phyloP scores from a whole-genome alignment of 371 early-diverging fungal species.

The Haplosporangium sp. region DNA sequence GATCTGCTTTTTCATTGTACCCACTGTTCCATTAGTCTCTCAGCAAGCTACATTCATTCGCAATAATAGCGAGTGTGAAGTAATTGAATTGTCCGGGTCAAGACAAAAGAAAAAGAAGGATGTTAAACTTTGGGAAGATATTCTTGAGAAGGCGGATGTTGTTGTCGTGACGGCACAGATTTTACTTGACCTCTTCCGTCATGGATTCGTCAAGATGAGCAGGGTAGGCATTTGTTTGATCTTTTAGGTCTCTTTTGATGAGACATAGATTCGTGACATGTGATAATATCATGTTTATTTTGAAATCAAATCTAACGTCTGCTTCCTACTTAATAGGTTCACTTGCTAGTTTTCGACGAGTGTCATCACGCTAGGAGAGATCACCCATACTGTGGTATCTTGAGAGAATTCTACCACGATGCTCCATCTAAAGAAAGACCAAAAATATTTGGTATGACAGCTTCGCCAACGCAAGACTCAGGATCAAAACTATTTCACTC shows the following conservation, averaged over 20 bases:
- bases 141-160: conserved; percentile 72
- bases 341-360: conserved; percentile 92
- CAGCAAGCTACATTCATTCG: conserved; percentile 86
- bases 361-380: conserved; percentile 90
- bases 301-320: neutral
- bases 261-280: neutral
- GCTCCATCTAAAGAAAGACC: conserved; percentile 63
- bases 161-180: conserved; percentile 93
- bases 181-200: conserved; percentile 78
- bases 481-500: conserved; percentile 32
- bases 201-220: conserved; percentile 73
- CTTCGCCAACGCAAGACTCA: conserved; percentile 73
- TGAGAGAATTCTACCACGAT: conserved; percentile 84
- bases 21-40: conserved; percentile 85
- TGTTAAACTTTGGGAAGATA: conserved; percentile 67
- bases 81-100: conserved; percentile 75
- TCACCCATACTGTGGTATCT: conserved; percentile 87
- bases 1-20: conserved; percentile 86
- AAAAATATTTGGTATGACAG: conserved; percentile 94
- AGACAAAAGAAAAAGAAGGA: conserved; percentile 76
- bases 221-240: conserved; percentile 56
- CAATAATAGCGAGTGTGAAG: conserved; percentile 69
- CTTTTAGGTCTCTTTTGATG: neutral
- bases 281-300: neutral
- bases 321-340: conserved; percentile 61